Conservation (phyloP, 371 early-diverging fungal genomes). For the Mucor velutinosus region DNA sequence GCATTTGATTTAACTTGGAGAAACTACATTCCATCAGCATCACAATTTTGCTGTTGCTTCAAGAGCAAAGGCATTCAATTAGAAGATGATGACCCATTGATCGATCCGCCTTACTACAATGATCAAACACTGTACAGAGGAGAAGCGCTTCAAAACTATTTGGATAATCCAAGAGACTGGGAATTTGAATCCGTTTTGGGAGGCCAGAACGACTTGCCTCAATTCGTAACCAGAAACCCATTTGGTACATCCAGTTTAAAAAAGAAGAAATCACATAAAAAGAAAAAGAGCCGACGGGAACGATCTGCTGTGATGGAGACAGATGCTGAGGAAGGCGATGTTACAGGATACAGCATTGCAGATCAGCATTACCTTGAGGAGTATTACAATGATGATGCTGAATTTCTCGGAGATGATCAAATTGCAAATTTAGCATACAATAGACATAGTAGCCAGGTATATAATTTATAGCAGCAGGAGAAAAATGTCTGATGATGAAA, state of each 20-base stretch:
- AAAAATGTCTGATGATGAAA: not conserved
- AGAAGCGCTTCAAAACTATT: slow-evolving; percentile 30
- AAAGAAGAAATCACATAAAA: slow-evolving; percentile 18
- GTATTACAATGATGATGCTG: slow-evolving; percentile 35
- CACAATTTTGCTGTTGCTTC: slow-evolving; percentile 32
- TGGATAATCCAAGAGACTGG: slow-evolving; percentile 31
- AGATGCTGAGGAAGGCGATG: slow-evolving; percentile 24
- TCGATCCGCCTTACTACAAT: slow-evolving; percentile 38
- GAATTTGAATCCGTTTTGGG: slow-evolving; percentile 32
- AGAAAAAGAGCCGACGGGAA: slow-evolving; percentile 15
- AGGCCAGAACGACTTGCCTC: slow-evolving; percentile 16
- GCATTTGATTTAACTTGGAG: slow-evolving; percentile 54
- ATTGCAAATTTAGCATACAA: slow-evolving; percentile 35
- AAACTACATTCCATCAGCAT: slow-evolving; percentile 43
- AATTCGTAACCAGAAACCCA: slow-evolving; percentile 44
- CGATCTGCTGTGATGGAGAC: slow-evolving; percentile 23
- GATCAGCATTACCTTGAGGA: not conserved
- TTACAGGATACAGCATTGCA: slow-evolving; percentile 23
- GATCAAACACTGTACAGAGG: slow-evolving; percentile 30
- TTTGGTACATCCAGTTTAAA: slow-evolving; percentile 34
- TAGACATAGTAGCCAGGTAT: slow-evolving; percentile 22
- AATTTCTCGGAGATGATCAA: slow-evolving; percentile 47
- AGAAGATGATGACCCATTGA: slow-evolving; percentile 32
- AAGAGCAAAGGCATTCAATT: slow-evolving; percentile 28
- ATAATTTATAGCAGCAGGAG: not conserved